Base-by-base conservation (phyloP, 139 green algal species). In the Penium margaritaceum region DNA sequence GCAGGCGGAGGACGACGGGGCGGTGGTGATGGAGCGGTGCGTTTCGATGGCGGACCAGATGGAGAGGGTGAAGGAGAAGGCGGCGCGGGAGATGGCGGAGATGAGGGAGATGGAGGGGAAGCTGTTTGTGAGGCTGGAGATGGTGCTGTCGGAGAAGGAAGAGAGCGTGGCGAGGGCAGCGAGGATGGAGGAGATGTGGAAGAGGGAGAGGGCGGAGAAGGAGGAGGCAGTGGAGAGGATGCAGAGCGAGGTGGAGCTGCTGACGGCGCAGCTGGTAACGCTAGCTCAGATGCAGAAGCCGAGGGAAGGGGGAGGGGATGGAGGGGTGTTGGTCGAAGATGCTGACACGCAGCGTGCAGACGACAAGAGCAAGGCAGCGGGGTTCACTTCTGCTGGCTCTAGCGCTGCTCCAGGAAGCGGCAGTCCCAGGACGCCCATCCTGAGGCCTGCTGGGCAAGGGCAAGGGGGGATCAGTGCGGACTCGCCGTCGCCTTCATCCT, bases 211-310 rank as follows among this genome's bases (percentile, higher is more conserved):
- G 30, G 47, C 47, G 30, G 47, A 60, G 47, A 60, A 60, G 19
- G 47, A 60, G 47, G 47, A n/a, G 47, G 47, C 47, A 4, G 47
- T 60, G 47, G 47, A 33, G 66, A 21, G 66, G 66, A 38, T 74
- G 4, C 32, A 37, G 5, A 41, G 1, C 2, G 66, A 74, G 5
- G n/a, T 54, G n/a, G n/a, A 33, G 47, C 29, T 60, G 47, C 47
- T 60, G 15, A 60, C 29, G 47, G 47, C 29, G 47, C 47, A 60
- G 47, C 47, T 60, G 47, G 47, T 33, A 24, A 24, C 30, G 47
- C n/a, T 60, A 24, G 47, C 47, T n/a, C n/a, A n/a, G n/a, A n/a
- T n/a, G n/a, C n/a, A n/a, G n/a, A n/a, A n/a, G n/a, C n/a, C n/a
- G n/a, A n/a, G n/a, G n/a, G n/a, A n/a, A n/a, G n/a, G n/a, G n/a